phyloP scores from a whole-genome alignment of 2,329 filamentous ascomycete species.

The Cryphonectria nitschkei region DNA sequence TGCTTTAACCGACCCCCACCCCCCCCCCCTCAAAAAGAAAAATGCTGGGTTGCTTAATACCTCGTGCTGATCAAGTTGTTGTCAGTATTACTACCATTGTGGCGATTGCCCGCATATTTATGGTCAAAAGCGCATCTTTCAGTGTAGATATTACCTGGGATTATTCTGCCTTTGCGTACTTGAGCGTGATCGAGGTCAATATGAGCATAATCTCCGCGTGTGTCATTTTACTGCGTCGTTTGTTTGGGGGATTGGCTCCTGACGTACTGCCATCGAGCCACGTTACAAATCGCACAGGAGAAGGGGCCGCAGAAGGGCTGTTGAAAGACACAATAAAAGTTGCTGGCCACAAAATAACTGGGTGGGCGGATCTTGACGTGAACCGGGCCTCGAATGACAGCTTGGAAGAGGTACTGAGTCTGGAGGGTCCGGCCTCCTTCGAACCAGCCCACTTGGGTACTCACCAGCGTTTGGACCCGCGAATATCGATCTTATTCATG shows the following conservation, averaged over 20 bases:
- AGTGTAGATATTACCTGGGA: slow-evolving; percentile 37
- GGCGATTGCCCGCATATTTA: slow-evolving; percentile 38
- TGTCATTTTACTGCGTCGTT: slow-evolving; percentile 37
- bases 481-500: background rate
- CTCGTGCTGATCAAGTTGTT: background rate
- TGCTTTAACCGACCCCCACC: background rate
- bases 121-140: slow-evolving; percentile 33
- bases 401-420: slow-evolving; percentile 8
- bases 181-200: slow-evolving; percentile 39
- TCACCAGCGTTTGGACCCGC: background rate
- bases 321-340: slow-evolving; percentile 6
- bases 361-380: slow-evolving; percentile 22
- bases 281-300: background rate
- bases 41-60: no score
- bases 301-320: slow-evolving; percentile 12
- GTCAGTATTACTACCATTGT: slow-evolving; percentile 33
- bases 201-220: slow-evolving; percentile 37
- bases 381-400: slow-evolving; percentile 15
- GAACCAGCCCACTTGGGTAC: slow-evolving; percentile 15
- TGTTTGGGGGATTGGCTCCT: slow-evolving; percentile 33
- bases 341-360: slow-evolving; percentile 12
- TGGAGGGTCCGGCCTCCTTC: background rate
- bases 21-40: background rate
- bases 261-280: slow-evolving; percentile 20
- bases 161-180: slow-evolving; percentile 38